These are phyloP conservation scores for Heterobasidion irregulare DNA, from an alignment of 1,284 basidiomycete genomes.

Conservation along the genomic window DNA sequence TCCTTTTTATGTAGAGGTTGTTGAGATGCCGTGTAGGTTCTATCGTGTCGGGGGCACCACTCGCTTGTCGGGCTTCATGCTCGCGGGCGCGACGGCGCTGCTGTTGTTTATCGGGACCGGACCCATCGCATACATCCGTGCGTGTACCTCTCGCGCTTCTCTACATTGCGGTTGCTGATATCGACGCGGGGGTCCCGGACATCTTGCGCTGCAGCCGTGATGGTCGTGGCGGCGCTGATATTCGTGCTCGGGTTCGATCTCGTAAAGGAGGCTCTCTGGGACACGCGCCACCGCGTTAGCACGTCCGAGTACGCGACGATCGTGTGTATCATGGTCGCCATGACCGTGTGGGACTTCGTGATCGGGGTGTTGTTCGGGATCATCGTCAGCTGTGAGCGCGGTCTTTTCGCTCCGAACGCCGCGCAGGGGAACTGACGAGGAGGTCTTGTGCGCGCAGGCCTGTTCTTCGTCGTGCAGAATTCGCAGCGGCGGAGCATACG, in stretches of 20 bases:
- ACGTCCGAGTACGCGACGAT: slow-evolving; percentile 77
- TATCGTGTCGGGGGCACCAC: slow-evolving; percentile 92
- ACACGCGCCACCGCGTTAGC: slow-evolving; percentile 86
- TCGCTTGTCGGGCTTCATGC: slow-evolving; percentile 78
- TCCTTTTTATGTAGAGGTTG: neutral
- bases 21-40: slow-evolving; percentile 40
- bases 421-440: neutral
- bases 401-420: neutral
- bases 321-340: slow-evolving; percentile 77
- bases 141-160: slow-evolving; percentile 21
- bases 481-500: slow-evolving; percentile 81
- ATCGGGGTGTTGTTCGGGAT: slow-evolving; percentile 92
- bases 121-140: slow-evolving; percentile 85
- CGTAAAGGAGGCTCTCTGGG: slow-evolving; percentile 93
- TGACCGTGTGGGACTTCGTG: slow-evolving; percentile 95
- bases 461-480: slow-evolving; percentile 96
- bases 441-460: slow-evolving; percentile 39
- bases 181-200: neutral
- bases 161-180: no score
- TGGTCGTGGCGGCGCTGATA: slow-evolving; percentile 88
- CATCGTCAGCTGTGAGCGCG: slow-evolving; percentile 74
- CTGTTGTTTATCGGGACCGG: slow-evolving; percentile 80
- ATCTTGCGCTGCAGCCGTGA: slow-evolving; percentile 49
- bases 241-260: slow-evolving; percentile 94
- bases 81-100: slow-evolving; percentile 68